phyloP scores from a whole-genome alignment of 495 filamentous ascomycete species.

The Penicillium lagena region DNA sequence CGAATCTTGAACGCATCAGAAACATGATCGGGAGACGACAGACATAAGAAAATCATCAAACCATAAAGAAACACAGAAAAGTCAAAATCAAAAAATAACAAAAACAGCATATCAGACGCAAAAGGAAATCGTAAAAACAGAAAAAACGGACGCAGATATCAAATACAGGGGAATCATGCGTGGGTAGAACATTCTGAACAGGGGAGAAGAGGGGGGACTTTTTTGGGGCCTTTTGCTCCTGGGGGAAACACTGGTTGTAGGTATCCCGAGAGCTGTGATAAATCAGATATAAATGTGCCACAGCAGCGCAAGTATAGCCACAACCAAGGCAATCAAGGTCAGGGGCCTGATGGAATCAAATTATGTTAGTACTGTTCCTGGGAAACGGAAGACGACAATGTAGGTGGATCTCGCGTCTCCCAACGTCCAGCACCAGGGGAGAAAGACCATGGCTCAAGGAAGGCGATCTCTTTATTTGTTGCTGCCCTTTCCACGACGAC shows the following conservation, averaged over 20 bases:
- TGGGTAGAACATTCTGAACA: slow-evolving; percentile 16
- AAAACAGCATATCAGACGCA: slow-evolving; percentile 4
- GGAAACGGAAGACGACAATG: neutral
- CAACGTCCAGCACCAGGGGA: slow-evolving; percentile 9
- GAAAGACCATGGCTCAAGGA: slow-evolving; percentile 1
- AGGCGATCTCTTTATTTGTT: slow-evolving; percentile 20
- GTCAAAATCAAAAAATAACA: slow-evolving; percentile 1
- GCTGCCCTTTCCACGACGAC: slow-evolving; percentile 25
- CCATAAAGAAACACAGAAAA: slow-evolving; percentile 6
- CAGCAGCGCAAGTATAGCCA: slow-evolving; percentile 24
- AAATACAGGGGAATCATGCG: slow-evolving; percentile 39
- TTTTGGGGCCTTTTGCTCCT: neutral
- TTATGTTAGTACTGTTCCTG: slow-evolving; percentile 20
- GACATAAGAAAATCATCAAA: slow-evolving; percentile 20
- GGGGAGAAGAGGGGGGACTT: no score
- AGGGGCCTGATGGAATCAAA: slow-evolving; percentile 20
- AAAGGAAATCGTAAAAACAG: slow-evolving; percentile 18
- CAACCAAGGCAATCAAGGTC: slow-evolving; percentile 27
- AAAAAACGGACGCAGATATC: slow-evolving; percentile 14
- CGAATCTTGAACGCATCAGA: slow-evolving; percentile 1
- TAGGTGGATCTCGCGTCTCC: neutral
- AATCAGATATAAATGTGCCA: slow-evolving; percentile 20
- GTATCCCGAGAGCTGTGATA: no score
- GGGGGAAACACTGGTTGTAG: neutral
- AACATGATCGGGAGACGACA: slow-evolving; percentile 14